Conservation (phyloP, 768 basidiomycete genomes). For the Tylopilus subfusipes region DNA sequence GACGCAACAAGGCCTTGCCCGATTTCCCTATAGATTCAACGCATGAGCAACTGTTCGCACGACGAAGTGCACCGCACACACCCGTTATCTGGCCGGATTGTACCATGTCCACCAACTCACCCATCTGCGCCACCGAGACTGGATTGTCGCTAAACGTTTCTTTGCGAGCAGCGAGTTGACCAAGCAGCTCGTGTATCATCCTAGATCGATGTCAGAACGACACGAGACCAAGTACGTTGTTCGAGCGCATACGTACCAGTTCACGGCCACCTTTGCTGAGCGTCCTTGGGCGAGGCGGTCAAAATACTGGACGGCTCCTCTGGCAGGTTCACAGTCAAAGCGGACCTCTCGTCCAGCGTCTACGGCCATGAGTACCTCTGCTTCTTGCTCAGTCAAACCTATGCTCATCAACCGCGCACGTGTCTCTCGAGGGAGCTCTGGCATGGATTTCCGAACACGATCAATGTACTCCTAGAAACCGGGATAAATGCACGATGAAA, state of each 20-base stretch:
- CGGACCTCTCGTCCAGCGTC: conserved; percentile 62
- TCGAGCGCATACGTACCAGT: conserved; percentile 59
- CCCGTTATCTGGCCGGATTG: conserved; percentile 65
- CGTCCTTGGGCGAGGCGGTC: conserved; percentile 56
- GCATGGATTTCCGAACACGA: conserved; percentile 50
- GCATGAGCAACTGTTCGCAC: background rate
- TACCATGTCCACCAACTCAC: conserved; percentile 76
- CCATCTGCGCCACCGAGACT: conserved; percentile 61
- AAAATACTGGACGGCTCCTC: conserved; percentile 74
- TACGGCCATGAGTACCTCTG: conserved; percentile 71
- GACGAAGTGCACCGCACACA: conserved; percentile 25
- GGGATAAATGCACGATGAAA: background rate
- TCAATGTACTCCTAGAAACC: conserved; percentile 58
- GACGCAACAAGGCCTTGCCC: conserved; percentile 71
- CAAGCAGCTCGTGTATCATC: conserved; percentile 86
- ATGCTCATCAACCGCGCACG: conserved; percentile 53
- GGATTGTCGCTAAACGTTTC: conserved; percentile 57
- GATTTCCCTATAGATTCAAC: conserved; percentile 56
- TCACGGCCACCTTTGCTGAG: conserved; percentile 69
- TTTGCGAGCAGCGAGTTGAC: conserved; percentile 62
- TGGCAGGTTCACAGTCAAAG: conserved; percentile 52
- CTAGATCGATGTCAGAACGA: conserved; percentile 37
- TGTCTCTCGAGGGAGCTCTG: conserved; percentile 71
- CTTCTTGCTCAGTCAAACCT: conserved; percentile 59
- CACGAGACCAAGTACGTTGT: background rate